phyloP scores from a whole-genome alignment of 2,329 filamentous ascomycete species.

The Trichoderma sp. region DNA sequence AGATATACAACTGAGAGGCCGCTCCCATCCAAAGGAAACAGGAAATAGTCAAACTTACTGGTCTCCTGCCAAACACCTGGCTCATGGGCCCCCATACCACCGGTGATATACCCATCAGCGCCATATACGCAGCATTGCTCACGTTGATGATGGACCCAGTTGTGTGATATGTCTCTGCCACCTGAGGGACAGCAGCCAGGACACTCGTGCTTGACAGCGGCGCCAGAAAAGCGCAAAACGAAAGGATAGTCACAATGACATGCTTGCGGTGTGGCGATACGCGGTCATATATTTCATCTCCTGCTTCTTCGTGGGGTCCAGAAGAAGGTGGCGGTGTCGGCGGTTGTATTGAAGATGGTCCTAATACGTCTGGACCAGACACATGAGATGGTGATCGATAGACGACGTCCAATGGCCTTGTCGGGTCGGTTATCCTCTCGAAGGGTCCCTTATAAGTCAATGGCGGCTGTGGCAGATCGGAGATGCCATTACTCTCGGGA shows the following conservation, averaged over 20 bases:
- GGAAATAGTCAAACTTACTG: constrained; percentile 40
- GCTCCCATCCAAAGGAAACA: neutral
- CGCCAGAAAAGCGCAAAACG: constrained; percentile 72
- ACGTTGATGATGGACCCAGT: constrained; percentile 68
- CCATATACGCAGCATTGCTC: constrained; percentile 71
- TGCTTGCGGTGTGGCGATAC: constrained; percentile 61
- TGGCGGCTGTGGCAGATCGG: neutral
- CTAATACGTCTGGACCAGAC: constrained; percentile 32
- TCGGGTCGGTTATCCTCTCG: neutral
- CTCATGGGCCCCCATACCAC: constrained; percentile 72
- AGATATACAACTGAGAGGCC: neutral
- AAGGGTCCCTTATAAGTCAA: neutral
- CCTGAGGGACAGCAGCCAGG: constrained; percentile 70
- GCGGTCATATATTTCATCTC: constrained; percentile 61
- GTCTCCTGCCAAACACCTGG: constrained; percentile 59
- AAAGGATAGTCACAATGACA: constrained; percentile 65
- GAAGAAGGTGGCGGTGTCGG: constrained; percentile 7
- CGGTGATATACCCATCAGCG: constrained; percentile 69
- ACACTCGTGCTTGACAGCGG: constrained; percentile 73
- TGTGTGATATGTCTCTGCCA: constrained; percentile 62
- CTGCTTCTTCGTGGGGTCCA: constrained; percentile 28
- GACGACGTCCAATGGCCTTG: neutral
- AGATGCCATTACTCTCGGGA: neutral
- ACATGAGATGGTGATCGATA: constrained; percentile 30
- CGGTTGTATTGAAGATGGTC: constrained; percentile 18